These are phyloP conservation scores for Laburnicola sp. DNA, from an alignment of 2,329 filamentous ascomycete genomes.

Conservation along the genomic window DNA sequence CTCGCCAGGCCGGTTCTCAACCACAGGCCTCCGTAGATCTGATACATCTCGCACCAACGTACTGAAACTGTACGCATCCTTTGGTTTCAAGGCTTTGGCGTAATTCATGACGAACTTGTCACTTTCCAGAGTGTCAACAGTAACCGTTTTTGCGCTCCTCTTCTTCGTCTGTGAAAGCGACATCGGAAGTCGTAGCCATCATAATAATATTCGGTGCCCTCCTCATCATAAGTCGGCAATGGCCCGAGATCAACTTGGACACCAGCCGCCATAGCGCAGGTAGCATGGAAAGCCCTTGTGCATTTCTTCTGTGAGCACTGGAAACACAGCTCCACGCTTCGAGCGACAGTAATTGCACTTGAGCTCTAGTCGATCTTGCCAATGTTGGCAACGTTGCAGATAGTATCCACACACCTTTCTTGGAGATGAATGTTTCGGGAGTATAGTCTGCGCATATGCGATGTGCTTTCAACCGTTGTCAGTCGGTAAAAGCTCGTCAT, in stretches of 20 bases:
- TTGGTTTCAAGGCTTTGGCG: slow-evolving; percentile 68
- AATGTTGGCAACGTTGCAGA: slow-evolving; percentile 79
- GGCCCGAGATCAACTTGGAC: slow-evolving; percentile 88
- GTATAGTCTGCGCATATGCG: slow-evolving; percentile 87
- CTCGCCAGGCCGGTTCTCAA: slow-evolving; percentile 79
- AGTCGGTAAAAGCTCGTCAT: slow-evolving; percentile 79
- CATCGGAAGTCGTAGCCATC: slow-evolving; percentile 92
- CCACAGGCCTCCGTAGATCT: slow-evolving; percentile 90
- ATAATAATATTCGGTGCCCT: slow-evolving; percentile 89
- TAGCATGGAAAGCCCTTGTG: slow-evolving; percentile 89
- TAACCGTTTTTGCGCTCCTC: slow-evolving; percentile 77
- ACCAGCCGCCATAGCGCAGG: slow-evolving; percentile 87
- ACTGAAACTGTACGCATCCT: slow-evolving; percentile 88
- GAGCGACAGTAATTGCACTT: slow-evolving; percentile 95
- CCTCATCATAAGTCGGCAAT: slow-evolving; percentile 83
- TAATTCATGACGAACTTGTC: slow-evolving; percentile 69
- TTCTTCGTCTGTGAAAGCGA: slow-evolving; percentile 89
- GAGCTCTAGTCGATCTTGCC: slow-evolving; percentile 82
- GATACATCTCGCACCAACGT: slow-evolving; percentile 72
- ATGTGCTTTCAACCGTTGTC: slow-evolving; percentile 86
- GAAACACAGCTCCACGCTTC: slow-evolving; percentile 92
- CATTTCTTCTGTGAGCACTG: slow-evolving; percentile 97
- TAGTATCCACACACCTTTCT: slow-evolving; percentile 65
- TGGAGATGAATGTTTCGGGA: slow-evolving; percentile 85
- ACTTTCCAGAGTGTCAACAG: slow-evolving; percentile 69